Conservation (phyloP, 176 grass and related monocot species). For the Urochloa ruziziensis region DNA sequence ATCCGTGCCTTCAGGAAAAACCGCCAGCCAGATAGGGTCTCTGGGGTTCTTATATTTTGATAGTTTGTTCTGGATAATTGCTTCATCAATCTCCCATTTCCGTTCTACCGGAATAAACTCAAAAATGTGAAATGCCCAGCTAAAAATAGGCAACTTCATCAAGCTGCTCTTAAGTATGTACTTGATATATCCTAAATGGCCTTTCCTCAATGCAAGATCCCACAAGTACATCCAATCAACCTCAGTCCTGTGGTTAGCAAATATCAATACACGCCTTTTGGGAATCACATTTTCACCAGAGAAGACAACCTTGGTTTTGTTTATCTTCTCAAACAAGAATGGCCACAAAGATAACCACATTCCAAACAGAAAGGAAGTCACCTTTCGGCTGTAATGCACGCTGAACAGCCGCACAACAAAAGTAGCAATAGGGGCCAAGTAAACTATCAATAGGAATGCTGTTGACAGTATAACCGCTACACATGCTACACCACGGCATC, state of each 20-base stretch:
- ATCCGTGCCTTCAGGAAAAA: conserved; percentile 98
- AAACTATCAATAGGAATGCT: conserved; percentile 81
- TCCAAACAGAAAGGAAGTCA: conserved; percentile 76
- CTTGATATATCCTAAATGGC: conserved; percentile 77
- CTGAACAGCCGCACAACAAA: conserved; percentile 68
- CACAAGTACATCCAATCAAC: conserved; percentile 99
- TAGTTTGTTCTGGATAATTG: conserved; percentile 59
- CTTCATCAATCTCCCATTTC: conserved; percentile 94
- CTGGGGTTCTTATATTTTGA: conserved; percentile 59
- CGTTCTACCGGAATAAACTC: conserved; percentile 94
- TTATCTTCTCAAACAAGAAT: conserved; percentile 98
- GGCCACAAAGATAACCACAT: conserved; percentile 90
- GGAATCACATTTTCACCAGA: conserved; percentile 67
- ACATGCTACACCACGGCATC: conserved; percentile 68
- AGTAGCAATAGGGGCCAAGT: conserved; percentile 57
- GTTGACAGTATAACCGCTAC: conserved; percentile 67
- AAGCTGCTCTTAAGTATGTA: conserved; percentile 97
- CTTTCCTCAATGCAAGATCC: conserved; percentile 95
- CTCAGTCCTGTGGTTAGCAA: conserved; percentile 98
- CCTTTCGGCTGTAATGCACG: conserved; percentile 69
- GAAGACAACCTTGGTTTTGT: conserved; percentile 88
- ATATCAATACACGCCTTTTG: conserved; percentile 71
- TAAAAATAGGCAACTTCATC: conserved; percentile 94
- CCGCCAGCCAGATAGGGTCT: conserved; percentile 84
- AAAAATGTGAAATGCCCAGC: conserved; percentile 94